Base-by-base conservation (phyloP, 2,329 filamentous ascomycete species). In the Colletotrichum lindemuthianum region DNA sequence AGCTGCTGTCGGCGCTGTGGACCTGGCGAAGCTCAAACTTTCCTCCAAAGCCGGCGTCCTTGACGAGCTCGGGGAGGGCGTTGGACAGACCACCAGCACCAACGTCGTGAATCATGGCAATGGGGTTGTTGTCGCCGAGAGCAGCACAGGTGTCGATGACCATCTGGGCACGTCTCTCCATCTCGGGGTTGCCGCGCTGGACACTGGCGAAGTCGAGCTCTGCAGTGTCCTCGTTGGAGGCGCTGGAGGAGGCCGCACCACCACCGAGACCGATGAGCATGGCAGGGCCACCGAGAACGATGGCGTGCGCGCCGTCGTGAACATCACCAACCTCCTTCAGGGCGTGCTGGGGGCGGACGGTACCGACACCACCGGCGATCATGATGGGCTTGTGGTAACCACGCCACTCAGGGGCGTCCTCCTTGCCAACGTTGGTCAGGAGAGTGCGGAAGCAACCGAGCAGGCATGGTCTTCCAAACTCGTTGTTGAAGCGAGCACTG, bases 321-420 rank as follows among this genome's bases (percentile, higher is more conserved):
- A 99, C 96, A 67, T 92, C 84, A 11, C 86, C 84, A 8, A 90
- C 87, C 67, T 92, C 86, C 80, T 99, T 99, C 64, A 97, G 84
- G 3, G 96, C 95, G 74, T 97, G 92, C 71, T 95, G 90, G 12
- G 96, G 95, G 63, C 96, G 84, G 36, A 98, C 95, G 6, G 92
- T 97, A 52, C 96, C 96, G 40, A 98, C 88, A 74, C 96, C 96
- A 74, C 96, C 96, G 67, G 96, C 96, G 79, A 99, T 93, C 92
- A 97, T 97, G 76, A 97, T 97, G 9, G 96, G 96, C 81, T 99
- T 99, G 79, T 98, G 96, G 76, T 97, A 99, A 32, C 96, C 96
- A 70, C 95, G 87, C 73, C 92, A 86, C 70, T 97, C 93, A 16
- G 84, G 84, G 15, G 73, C 70, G 4, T 76, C 75, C 52, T 83